Evolutionary conservation across 1,139 yeast species (phyloP).

Genomic region (Hansenula sp.): DNA sequence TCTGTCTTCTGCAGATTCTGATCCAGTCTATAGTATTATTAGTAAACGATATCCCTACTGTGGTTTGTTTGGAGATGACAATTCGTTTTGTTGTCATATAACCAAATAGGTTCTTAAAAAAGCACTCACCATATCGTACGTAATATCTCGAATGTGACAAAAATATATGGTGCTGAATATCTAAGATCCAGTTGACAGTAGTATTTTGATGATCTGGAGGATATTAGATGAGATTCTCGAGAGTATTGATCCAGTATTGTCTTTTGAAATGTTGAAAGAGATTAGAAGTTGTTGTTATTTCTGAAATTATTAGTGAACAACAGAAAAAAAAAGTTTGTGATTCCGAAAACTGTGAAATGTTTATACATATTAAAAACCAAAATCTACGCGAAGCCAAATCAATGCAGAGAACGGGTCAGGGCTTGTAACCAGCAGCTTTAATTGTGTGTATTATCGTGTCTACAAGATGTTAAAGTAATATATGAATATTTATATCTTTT

Average conservation of each 20-base stretch:
- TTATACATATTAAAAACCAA: slow-evolving; percentile 9
- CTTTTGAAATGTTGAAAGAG: background rate
- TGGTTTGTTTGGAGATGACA: background rate
- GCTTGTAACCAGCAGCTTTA: no score
- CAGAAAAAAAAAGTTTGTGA: background rate
- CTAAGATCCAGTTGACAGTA: background rate
- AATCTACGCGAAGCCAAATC: no score
- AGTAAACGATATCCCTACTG: background rate
- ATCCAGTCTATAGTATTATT: slow-evolving; percentile 1
- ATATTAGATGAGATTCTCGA: background rate
- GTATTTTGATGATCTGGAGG: background rate
- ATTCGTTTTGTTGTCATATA: no score
- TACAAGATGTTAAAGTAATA: no score
- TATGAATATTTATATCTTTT: no score
- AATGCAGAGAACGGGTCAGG: no score
- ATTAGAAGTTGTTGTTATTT: background rate
- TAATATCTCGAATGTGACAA: background rate
- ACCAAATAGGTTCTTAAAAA: no score
- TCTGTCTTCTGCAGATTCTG: slow-evolving; percentile 35
- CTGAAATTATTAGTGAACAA: background rate
- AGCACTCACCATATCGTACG: background rate
- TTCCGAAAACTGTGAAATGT: slow-evolving; percentile 5
- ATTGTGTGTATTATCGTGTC: no score
- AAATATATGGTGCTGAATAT: background rate
- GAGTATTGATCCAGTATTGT: background rate